These are phyloP conservation scores for Glycine tomentella DNA, from an alignment of 306 rosid species.

Conservation along the genomic window DNA sequence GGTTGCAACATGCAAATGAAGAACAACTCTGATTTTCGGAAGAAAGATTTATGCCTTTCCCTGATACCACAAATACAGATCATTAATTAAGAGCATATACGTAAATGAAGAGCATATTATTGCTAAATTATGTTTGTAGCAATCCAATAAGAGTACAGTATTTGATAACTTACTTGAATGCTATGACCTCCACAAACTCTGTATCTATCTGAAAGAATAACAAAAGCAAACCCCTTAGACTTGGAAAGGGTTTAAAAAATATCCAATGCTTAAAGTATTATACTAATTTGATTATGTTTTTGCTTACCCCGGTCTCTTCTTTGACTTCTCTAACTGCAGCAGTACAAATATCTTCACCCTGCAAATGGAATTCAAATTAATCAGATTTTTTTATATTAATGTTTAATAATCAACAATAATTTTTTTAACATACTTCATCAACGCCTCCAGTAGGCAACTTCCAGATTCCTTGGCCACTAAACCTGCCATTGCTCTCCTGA, in stretches of 20 bases:
- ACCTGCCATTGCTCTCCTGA: constrained; percentile 72
- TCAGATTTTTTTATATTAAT: not conserved
- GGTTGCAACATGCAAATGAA: constrained; percentile 80
- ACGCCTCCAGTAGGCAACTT: constrained; percentile 88
- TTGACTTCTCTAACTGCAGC: constrained; percentile 89
- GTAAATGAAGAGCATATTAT: not conserved
- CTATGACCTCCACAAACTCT: constrained; percentile 78
- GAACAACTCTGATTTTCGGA: constrained; percentile 73
- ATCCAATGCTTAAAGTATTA: no score
- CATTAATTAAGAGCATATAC: not conserved
- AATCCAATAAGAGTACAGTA: not conserved
- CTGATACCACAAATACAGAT: constrained; percentile 50
- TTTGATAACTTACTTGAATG: constrained; percentile 56
- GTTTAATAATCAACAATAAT: not conserved
- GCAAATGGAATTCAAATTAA: constrained; percentile 20
- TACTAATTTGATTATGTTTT: constrained; percentile 13
- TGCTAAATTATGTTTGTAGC: not conserved
- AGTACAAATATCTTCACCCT: constrained; percentile 83
- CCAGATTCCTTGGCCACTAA: constrained; percentile 75
- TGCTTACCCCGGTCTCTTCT: constrained; percentile 94
- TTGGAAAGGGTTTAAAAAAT: not conserved
- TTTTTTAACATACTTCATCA: constrained; percentile 60
- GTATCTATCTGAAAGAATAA: constrained; percentile 71
- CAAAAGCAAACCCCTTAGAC: constrained; percentile 25
- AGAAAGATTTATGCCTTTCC: constrained; percentile 76